Evolutionary conservation across 2,329 filamentous ascomycete genomes (phyloP), one percentile per base, ranked within the genome.

Genomic region (Chaetothyriales sp.): DNA sequence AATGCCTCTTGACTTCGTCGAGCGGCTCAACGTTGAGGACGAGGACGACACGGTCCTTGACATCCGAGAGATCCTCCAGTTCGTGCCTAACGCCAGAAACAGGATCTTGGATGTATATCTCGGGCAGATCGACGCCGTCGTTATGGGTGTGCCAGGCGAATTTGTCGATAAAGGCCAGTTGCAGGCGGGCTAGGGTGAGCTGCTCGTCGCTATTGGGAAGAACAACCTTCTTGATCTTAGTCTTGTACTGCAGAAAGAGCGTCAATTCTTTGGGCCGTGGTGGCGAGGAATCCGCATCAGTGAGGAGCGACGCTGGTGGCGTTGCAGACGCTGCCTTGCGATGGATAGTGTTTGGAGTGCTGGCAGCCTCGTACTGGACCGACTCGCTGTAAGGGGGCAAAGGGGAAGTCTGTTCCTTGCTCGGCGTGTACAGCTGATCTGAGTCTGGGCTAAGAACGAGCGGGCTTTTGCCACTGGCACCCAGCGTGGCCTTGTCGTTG

Each of bases 141-240:
- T 87, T 84, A 60, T 96, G 89, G 0, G 90, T 95, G 61, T 95
- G 96, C 89, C 93, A 98, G 0, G 90, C 92, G 64, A 98, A 98
- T 65, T 95, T 98, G 60, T 98, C 92, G 60, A 98, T 98, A 61
- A 98, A 98, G 0, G 92, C 90, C 25, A 98, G 76, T 65, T 98
- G 90, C 52, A 98, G 68, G 20, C 89, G 79, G 1, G 88, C 88
- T 53, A 95, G 83, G 2, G 86, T 90, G 9, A 98, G 74, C 55
- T 90, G 87, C 28, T 82, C 81, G 58, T 83, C 82, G 1, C 90
- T 90, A 64, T 55, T 53, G 10, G 51, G 46, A 32, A 60, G 51
- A 7, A 60, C 57, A 47, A 60, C 57, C 47, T 60, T 60, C 49
- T 60, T 60, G 51, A 60, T 59, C 44, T 57, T 58, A 47, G 52